phyloP scores from a whole-genome alignment of 73 alveolate genomes.

The Paramecium sonneborni region DNA sequence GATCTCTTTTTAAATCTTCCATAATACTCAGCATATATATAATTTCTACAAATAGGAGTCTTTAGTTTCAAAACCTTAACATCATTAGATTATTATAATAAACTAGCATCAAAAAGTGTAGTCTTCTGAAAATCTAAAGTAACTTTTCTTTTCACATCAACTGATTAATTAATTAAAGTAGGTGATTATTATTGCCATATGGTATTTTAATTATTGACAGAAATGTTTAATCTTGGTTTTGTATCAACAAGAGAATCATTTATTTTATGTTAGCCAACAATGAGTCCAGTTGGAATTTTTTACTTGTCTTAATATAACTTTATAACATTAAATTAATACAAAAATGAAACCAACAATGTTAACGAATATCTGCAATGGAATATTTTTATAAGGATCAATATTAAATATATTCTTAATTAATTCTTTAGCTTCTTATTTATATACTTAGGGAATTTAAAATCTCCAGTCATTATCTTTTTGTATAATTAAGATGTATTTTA shows the following conservation, averaged over 20 bases:
- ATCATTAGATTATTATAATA: not conserved
- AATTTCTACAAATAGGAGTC: not conserved
- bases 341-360: conserved; percentile 77
- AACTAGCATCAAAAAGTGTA: not conserved
- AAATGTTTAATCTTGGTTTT: not conserved
- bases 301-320: not conserved
- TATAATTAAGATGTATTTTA: conserved; percentile 83
- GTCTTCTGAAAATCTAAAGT: not conserved
- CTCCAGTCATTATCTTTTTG: conserved; percentile 86
- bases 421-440: conserved; percentile 78
- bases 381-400: conserved; percentile 86
- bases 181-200: not conserved
- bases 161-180: not conserved
- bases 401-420: conserved; percentile 77
- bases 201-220: not conserved
- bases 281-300: conserved; percentile 75
- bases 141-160: not conserved
- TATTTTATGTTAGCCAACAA: conserved; percentile 80
- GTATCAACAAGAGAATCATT: conserved; percentile 19
- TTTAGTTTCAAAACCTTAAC: conserved; percentile 13
- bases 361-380: conserved; percentile 81
- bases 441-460: conserved; percentile 73
- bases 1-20: not conserved
- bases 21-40: not conserved
- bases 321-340: conserved; percentile 61